Base-by-base conservation (phyloP, 2,329 filamentous ascomycete species). In the Aspergillus ochraceoroseus region DNA sequence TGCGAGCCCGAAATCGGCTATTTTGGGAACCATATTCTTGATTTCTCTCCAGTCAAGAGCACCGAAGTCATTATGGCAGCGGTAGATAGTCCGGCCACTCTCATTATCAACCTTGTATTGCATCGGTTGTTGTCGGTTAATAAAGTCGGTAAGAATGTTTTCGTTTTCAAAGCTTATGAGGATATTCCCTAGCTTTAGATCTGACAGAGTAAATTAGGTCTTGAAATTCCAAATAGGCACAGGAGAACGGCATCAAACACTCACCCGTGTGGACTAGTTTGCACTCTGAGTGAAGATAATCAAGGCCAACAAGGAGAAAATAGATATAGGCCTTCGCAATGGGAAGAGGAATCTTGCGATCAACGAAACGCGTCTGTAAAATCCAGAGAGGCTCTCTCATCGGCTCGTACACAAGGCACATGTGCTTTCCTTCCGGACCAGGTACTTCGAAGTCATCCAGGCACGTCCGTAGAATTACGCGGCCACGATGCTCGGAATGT, bases 181-280 rank as follows among this genome's bases (percentile, higher is more conserved):
- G 15, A 70, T 65, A 44, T 70, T 70, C 22, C 59, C 59, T 0
- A 65, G 55, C 38, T 70, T 70, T 20, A 70, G 54, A 49, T 70
- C 66, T 57, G 12, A n/a, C 7, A 32, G 17, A n/a, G 14, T 19
- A 32, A 2, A 8, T 38, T n/a, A 32, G 19, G 8, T 35, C 11
- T 20, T n/a, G 18, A 20, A 25, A 12, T 18, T 5, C 9, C 32
- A 15, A 8, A 37, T 19, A 29, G 14, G 12, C 1, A 39, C 20
- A 31, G 11, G 31, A 13, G 12, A 31, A 23, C n/a, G 25, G 8
- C 5, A 20, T 26, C 2, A 27, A 17, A 7, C 5, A 33, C 26
- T 29, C 17, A 37, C 46, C 41, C 7, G 37, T 18, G 14, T 49
- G 46, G 13, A 39, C 43, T 19, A 49, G 43, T 17, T 48, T 53